phyloP scores from a whole-genome alignment of 768 basidiomycete genomes.

The Rhizopogon sp. region DNA sequence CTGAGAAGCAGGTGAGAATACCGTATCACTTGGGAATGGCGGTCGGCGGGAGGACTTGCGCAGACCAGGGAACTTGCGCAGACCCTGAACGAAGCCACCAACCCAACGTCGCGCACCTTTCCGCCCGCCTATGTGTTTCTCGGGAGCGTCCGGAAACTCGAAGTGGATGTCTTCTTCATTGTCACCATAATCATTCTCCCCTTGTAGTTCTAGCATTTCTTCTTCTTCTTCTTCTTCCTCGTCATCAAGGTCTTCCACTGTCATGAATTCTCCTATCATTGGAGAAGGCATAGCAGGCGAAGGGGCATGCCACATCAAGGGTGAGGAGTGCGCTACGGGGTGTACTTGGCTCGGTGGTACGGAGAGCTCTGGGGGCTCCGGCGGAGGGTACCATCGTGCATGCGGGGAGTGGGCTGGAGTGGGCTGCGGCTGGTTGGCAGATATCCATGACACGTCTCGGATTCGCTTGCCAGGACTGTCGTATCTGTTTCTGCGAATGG shows the following conservation, averaged over 20 bases:
- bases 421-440: neutral
- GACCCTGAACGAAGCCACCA: constrained; percentile 26
- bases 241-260: constrained; percentile 14
- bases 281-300: constrained; percentile 10
- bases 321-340: neutral
- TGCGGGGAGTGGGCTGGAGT: neutral
- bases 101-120: constrained; percentile 14
- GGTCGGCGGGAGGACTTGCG: neutral
- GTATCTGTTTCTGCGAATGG: neutral
- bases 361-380: constrained; percentile 8
- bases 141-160: neutral
- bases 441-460: neutral
- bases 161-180: neutral
- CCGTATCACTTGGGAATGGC: neutral
- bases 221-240: neutral
- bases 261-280: constrained; percentile 25
- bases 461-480: neutral
- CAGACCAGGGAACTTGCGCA: constrained; percentile 24
- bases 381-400: constrained; percentile 4
- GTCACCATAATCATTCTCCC: constrained; percentile 1
- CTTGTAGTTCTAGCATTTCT: constrained; percentile 1
- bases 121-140: neutral
- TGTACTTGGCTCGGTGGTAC: neutral
- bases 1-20: neutral
- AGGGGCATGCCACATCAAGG: constrained; percentile 24